Conservation (phyloP, 2,329 filamentous ascomycete species). For the Niveomyces coronatus region DNA sequence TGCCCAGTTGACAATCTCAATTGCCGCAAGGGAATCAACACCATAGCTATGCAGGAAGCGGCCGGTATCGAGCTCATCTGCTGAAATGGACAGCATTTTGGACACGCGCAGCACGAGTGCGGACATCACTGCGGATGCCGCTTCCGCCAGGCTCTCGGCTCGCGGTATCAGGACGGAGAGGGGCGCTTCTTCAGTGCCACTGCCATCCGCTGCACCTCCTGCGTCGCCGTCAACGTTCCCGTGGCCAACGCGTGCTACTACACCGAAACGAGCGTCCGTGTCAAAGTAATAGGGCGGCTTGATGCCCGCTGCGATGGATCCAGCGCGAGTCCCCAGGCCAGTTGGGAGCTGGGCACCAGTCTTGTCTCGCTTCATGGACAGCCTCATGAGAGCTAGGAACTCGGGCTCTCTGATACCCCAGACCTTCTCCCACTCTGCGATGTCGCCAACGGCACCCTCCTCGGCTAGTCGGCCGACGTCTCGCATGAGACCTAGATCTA, state of each 20-base stretch:
- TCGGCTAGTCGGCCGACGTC: constrained; percentile 12
- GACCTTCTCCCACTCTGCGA: neutral
- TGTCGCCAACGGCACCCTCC: neutral
- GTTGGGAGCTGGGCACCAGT: neutral
- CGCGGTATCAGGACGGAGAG: neutral
- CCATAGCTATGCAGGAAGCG: neutral
- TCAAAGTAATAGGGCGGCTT: neutral
- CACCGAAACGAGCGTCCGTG: neutral
- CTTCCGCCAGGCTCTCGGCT: neutral
- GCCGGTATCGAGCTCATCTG: neutral
- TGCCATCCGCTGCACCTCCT: neutral
- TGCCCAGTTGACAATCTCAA: constrained; percentile 2
- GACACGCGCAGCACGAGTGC: neutral
- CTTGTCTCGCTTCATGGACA: neutral
- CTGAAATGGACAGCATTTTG: neutral
- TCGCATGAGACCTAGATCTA: constrained; percentile 14
- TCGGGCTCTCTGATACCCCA: neutral
- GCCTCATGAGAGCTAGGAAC: neutral
- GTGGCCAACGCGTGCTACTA: neutral
- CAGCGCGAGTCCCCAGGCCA: neutral
- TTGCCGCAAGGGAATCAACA: neutral
- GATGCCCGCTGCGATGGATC: neutral
- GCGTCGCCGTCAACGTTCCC: neutral
- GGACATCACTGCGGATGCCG: neutral
- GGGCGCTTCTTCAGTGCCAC: neutral